phyloP scores from a whole-genome alignment of 768 basidiomycete genomes.

The Boletus rubroflammeus region DNA sequence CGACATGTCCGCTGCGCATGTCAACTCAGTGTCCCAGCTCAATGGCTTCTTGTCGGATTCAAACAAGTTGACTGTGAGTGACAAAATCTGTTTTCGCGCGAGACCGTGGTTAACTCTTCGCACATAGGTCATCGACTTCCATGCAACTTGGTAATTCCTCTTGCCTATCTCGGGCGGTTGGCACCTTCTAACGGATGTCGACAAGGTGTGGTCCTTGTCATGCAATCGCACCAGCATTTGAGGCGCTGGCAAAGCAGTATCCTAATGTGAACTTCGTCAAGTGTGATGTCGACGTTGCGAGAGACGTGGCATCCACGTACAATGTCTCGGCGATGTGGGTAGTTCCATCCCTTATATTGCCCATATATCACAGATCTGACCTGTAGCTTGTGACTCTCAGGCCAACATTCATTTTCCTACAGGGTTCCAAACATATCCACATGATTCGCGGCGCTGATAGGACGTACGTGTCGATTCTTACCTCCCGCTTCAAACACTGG shows the following conservation, averaged over 20 bases:
- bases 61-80: conserved; percentile 60
- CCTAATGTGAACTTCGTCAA: conserved; percentile 77
- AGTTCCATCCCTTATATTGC: background rate
- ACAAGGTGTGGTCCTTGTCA: conserved; percentile 85
- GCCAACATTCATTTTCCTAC: conserved; percentile 83
- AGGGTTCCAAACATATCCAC: conserved; percentile 63
- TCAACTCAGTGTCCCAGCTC: conserved; percentile 62
- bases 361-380: background rate
- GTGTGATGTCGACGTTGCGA: conserved; percentile 71
- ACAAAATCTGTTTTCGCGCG: background rate
- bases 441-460: conserved; percentile 70
- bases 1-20: conserved; percentile 57
- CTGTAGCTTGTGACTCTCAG: conserved; percentile 32
- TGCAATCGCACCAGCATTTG: conserved; percentile 73
- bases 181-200: conserved; percentile 5
- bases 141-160: conserved; percentile 66
- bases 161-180: conserved; percentile 1
- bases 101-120: background rate
- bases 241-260: conserved; percentile 66
- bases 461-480: conserved; percentile 40
- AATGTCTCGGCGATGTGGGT: conserved; percentile 70
- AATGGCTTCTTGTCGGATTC: conserved; percentile 55
- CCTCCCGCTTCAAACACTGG: conserved; percentile 2
- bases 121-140: conserved; percentile 77
- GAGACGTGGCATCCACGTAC: conserved; percentile 63